A percentile compares a stretch with the other conserved stretches of the same genome.
Evolutionary conservation across 2,329 filamentous ascomycete species (phyloP).

Genomic region (Fusarium cyanostomum): DNA sequence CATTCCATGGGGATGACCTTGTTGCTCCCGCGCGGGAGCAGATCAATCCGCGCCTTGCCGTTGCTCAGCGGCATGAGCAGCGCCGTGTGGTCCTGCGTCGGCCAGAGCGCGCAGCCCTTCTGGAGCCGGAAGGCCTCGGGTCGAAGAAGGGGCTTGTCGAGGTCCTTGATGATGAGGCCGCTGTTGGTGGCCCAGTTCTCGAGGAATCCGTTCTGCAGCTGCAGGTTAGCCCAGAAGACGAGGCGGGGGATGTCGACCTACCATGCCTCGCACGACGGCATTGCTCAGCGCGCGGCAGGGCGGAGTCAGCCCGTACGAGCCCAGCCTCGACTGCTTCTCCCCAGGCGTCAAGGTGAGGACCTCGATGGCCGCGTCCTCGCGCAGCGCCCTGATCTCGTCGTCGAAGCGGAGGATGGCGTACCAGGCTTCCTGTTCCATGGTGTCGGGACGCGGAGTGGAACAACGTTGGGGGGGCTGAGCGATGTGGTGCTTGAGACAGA

Average conservation of each 20-base stretch:
- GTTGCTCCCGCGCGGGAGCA: conserved; percentile 26
- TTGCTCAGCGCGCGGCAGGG: conserved; percentile 22
- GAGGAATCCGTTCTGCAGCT: conserved; percentile 6
- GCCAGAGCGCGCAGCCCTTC: conserved; percentile 24
- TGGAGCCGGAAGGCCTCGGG: conserved; percentile 35
- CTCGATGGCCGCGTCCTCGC: conserved; percentile 23
- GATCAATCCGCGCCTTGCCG: conserved; percentile 7
- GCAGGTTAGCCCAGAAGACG: neutral
- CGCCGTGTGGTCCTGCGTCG: conserved; percentile 7
- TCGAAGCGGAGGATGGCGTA: conserved; percentile 18
- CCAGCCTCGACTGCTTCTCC: conserved; percentile 15
- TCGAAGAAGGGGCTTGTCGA: conserved; percentile 16
- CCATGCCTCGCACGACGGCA: conserved; percentile 24
- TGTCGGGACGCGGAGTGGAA: neutral
- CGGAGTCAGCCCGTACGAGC: conserved; percentile 19
- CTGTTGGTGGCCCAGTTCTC: conserved; percentile 11
- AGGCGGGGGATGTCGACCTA: neutral
- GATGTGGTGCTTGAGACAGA: neutral
- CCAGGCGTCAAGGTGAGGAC: conserved; percentile 21
- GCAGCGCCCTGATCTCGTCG: conserved; percentile 16
- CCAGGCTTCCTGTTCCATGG: conserved; percentile 18
- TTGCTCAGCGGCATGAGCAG: conserved; percentile 29
- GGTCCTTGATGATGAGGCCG: conserved; percentile 18
- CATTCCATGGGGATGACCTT: conserved; percentile 8
- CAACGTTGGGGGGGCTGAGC: neutral